Evolutionary conservation across 306 rosid genomes (phyloP).

Genomic region (Medicago truncatula): DNA sequence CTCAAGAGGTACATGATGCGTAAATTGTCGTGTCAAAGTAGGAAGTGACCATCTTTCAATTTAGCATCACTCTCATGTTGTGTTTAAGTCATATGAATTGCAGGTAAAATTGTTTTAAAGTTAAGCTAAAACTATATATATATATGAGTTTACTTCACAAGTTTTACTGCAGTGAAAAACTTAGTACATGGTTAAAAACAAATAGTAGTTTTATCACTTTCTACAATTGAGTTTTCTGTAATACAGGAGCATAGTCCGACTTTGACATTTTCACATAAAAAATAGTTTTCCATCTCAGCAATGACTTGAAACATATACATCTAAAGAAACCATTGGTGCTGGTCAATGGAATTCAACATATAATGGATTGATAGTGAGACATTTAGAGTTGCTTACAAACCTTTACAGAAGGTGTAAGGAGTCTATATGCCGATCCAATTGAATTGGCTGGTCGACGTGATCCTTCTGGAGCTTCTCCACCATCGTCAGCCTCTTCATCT

Average conservation of each 20-base stretch:
- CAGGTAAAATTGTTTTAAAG: too few relatives aligned
- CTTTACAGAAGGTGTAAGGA: slow-evolving; percentile 98
- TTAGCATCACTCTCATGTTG: too few relatives aligned
- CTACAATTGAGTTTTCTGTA: background rate
- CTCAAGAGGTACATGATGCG: too few relatives aligned
- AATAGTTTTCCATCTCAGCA: slow-evolving; percentile 16
- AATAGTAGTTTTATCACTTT: background rate
- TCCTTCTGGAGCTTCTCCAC: slow-evolving; percentile 83
- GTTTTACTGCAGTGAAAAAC: too few relatives aligned
- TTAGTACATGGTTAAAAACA: too few relatives aligned
- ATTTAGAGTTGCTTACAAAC: slow-evolving; percentile 47
- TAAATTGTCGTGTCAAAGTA: too few relatives aligned
- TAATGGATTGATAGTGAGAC: background rate
- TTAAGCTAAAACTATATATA: too few relatives aligned
- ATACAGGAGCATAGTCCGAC: background rate
- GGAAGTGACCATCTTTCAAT: too few relatives aligned
- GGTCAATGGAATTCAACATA: background rate
- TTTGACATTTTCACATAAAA: background rate
- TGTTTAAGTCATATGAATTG: too few relatives aligned
- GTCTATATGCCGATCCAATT: slow-evolving; percentile 75
- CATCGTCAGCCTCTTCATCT: slow-evolving; percentile 83
- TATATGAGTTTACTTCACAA: too few relatives aligned
- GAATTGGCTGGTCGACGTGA: slow-evolving; percentile 82
- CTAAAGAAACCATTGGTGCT: too few relatives aligned
- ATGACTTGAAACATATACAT: background rate